Conservation (phyloP, 2,329 filamentous ascomycete genomes). For the Colletotrichum theobromicola region DNA sequence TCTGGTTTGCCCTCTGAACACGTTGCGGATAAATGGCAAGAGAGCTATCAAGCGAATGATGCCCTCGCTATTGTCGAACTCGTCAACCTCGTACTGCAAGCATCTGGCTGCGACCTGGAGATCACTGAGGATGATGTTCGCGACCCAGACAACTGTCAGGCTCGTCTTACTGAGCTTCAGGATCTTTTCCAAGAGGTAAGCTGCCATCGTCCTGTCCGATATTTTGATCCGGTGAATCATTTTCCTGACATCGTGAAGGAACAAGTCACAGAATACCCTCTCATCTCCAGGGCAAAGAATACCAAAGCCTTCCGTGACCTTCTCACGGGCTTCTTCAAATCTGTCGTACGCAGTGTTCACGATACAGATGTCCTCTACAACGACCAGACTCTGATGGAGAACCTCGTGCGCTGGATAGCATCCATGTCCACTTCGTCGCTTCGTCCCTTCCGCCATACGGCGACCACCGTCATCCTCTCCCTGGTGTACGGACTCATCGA, state of each 20-base stretch:
- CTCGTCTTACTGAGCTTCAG: slow-evolving; percentile 83
- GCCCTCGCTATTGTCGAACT: slow-evolving; percentile 63
- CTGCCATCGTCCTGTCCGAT: slow-evolving; percentile 7
- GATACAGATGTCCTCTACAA: slow-evolving; percentile 83
- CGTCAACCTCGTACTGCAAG: slow-evolving; percentile 70
- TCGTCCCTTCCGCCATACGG: slow-evolving; percentile 92
- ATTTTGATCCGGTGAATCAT: not conserved
- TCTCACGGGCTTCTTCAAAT: slow-evolving; percentile 79
- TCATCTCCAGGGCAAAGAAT: slow-evolving; percentile 81
- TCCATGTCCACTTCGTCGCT: slow-evolving; percentile 89
- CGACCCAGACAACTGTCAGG: slow-evolving; percentile 86
- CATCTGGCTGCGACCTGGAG: slow-evolving; percentile 80
- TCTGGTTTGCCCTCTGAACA: slow-evolving; percentile 61
- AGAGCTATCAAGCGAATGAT: slow-evolving; percentile 60
- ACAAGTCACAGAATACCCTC: slow-evolving; percentile 88
- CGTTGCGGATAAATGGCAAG: slow-evolving; percentile 66
- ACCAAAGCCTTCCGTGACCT: slow-evolving; percentile 79
- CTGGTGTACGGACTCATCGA: slow-evolving; percentile 80
- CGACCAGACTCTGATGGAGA: slow-evolving; percentile 80
- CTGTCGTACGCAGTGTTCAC: slow-evolving; percentile 79
- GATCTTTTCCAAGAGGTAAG: slow-evolving; percentile 81
- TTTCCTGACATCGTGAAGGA: slow-evolving; percentile 50
- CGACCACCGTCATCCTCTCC: slow-evolving; percentile 82
- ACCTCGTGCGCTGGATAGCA: slow-evolving; percentile 86
- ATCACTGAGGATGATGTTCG: slow-evolving; percentile 84